Evolutionary conservation across 345 rosid species (phyloP), one percentile per base, ranked within the genome.

Genomic region (Pistacia integerrima): DNA sequence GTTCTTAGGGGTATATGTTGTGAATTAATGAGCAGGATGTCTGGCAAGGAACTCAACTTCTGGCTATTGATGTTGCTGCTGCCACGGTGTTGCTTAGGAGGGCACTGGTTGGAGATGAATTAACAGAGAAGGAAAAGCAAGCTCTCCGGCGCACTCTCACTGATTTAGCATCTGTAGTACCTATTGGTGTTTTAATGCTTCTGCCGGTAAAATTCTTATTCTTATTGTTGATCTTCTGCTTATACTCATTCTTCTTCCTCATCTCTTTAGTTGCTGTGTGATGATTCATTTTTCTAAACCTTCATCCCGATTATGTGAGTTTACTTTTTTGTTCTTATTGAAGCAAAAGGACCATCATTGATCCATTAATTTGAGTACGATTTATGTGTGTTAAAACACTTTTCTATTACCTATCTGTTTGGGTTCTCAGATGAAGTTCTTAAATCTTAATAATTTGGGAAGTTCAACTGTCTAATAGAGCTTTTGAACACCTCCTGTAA

Each of bases 41-140:
- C 77, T 87, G 89, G 89, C 99, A 93, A 87, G 99, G 99, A 72
- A 92, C 99, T 72, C 98, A 92, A 84, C 99, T 96, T 82, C 89
- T 96, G 67, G 98, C 90, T 51, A 85, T 91, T 80, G 99, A 96
- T 84, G 93, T 87, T 81, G 94, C 83, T 82, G 93, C 97, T 83
- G 94, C 99, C 16, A 80, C 74, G 87, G 97, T 80, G 60, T 84
- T 96, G 81, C 90, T 96, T 70, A 82, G 87, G 69, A 93, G 97
- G 82, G 84, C 76, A 68, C 64, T 93, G 76, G 77, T 89, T 76
- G 98, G 99, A 56, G 99, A 96, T 80, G 94, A 96, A 79, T 85
- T 96, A 76, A 87, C 99, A 41, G 89, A 83, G 78, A 93, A 91
- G 84, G 98, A 96, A 77, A 93, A 89, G 90, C 85, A 87, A 82